Evolutionary conservation across 2,329 filamentous ascomycete genomes (phyloP).

Genomic region (Huntiella savannae): DNA sequence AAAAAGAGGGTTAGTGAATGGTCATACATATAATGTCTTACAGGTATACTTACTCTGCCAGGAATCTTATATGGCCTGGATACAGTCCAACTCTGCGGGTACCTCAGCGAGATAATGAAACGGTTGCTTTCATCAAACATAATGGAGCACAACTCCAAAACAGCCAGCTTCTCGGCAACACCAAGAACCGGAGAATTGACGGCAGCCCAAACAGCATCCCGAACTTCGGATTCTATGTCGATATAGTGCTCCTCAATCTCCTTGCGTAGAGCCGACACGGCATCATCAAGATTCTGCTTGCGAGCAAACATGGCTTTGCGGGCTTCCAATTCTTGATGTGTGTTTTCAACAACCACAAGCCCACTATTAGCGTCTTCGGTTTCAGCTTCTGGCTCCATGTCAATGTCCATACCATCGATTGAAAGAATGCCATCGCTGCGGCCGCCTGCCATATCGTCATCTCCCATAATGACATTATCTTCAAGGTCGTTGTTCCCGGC

Average conservation of each 20-base stretch:
- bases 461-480: not conserved
- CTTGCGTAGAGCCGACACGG: constrained; percentile 26
- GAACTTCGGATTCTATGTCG: constrained; percentile 21
- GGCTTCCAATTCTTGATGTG: constrained; percentile 32
- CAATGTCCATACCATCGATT: constrained; percentile 13
- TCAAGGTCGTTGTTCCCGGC: not conserved
- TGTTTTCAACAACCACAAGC: constrained; percentile 24
- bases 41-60: constrained; percentile 18
- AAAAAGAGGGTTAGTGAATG: not conserved
- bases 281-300: constrained; percentile 41
- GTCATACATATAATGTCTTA: not conserved
- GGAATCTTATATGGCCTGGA: constrained; percentile 20
- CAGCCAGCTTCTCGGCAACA: constrained; percentile 23
- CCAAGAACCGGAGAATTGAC: constrained; percentile 22
- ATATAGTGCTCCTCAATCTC: constrained; percentile 26
- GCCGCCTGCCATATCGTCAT: not conserved
- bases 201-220: constrained; percentile 25
- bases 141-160: constrained; percentile 26
- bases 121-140: constrained; percentile 27
- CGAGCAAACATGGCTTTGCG: constrained; percentile 43
- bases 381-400: constrained; percentile 17
- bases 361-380: constrained; percentile 13
- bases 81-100: constrained; percentile 24
- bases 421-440: constrained; percentile 9
- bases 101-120: constrained; percentile 23